Conservation (phyloP, 768 basidiomycete species). For the Trametes cubensis region DNA sequence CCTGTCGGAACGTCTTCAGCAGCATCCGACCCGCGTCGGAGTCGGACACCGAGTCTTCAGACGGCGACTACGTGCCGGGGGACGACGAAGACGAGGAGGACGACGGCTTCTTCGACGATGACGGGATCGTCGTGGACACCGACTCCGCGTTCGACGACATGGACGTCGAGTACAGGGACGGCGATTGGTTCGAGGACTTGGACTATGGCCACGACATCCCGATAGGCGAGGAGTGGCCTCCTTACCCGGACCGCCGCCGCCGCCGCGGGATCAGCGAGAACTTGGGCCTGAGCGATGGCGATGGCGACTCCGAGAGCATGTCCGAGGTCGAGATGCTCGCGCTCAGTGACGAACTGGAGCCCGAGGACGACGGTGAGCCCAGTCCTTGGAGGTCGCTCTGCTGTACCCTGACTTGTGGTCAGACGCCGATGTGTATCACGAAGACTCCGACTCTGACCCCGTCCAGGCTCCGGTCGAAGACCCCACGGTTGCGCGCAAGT, state of each 20-base stretch:
- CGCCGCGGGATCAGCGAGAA: conserved; percentile 34
- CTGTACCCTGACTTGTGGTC: background rate
- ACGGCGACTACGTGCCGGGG: conserved; percentile 67
- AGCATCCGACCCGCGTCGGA: conserved; percentile 53
- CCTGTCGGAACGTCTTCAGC: conserved; percentile 63
- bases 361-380: conserved; percentile 11
- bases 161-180: conserved; percentile 27
- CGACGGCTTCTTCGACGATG: conserved; percentile 46
- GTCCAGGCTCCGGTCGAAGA: conserved; percentile 8
- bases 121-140: conserved; percentile 42
- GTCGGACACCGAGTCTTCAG: conserved; percentile 65
- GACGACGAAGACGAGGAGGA: conserved; percentile 53
- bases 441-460: conserved; percentile 9
- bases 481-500: conserved; percentile 9
- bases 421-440: conserved; percentile 20
- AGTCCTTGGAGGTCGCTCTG: background rate
- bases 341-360: conserved; percentile 17
- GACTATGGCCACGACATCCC: background rate
- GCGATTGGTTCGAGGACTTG: background rate
- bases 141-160: conserved; percentile 45
- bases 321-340: conserved; percentile 25
- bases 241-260: no score
- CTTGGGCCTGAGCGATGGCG: conserved; percentile 45
- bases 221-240: no score
- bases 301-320: conserved; percentile 25